Percentiles rank a stretch among this genome's conserved stretches.
These are phyloP conservation scores for Annulohypoxylon moriforme DNA, from an alignment of 495 filamentous ascomycete species.

Conservation along the genomic window DNA sequence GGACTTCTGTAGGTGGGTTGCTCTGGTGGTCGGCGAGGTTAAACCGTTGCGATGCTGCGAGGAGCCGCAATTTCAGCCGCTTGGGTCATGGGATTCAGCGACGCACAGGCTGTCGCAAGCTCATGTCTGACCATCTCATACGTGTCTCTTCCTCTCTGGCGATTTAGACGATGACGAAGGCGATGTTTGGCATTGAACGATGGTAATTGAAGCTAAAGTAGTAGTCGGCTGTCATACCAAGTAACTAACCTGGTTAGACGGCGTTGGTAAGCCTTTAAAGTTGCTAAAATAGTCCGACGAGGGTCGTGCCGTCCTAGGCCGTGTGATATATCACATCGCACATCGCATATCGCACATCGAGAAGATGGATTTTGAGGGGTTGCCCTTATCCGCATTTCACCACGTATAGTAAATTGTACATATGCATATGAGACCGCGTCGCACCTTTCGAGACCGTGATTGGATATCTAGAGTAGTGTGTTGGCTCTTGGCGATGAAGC, in stretches of 20 bases:
- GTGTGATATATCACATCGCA: conserved; percentile 34
- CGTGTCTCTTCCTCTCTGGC: not conserved
- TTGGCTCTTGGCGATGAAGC: conserved; percentile 22
- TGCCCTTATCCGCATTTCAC: conserved; percentile 19
- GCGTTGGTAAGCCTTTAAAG: conserved; percentile 8
- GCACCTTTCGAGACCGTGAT: conserved; percentile 14
- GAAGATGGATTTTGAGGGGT: not conserved
- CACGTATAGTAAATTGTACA: conserved; percentile 2
- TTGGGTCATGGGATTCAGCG: conserved; percentile 1
- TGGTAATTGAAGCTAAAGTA: not conserved
- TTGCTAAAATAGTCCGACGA: not conserved
- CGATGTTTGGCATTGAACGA: conserved; percentile 1
- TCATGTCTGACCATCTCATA: not conserved
- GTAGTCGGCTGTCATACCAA: not conserved
- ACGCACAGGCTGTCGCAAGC: not conserved
- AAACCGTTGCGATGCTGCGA: not conserved
- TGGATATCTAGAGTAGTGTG: conserved; percentile 20
- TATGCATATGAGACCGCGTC: conserved; percentile 17
- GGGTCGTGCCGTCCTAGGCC: not conserved
- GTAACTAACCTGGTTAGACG: conserved; percentile 16
- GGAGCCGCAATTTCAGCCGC: conserved; percentile 27
- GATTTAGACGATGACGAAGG: not conserved
- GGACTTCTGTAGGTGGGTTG: conserved; percentile 16
- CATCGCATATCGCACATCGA: too few species aligned
- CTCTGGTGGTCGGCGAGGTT: conserved; percentile 20